These are phyloP conservation scores for Aegilops longissima DNA, from an alignment of 176 grass and related monocot species.

Conservation along the genomic window DNA sequence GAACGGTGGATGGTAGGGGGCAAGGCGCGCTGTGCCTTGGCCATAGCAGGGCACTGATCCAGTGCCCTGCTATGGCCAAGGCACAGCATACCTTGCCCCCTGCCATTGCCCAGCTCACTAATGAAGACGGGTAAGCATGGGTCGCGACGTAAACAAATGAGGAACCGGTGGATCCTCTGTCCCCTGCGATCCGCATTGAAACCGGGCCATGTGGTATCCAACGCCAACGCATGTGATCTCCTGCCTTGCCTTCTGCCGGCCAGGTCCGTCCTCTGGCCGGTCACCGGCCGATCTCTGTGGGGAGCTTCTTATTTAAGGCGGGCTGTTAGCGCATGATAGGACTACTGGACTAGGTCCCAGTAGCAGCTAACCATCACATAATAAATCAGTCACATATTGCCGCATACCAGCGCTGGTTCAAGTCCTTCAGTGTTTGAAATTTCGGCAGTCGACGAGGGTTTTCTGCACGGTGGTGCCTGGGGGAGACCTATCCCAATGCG, in stretches of 20 bases:
- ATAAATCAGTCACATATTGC: background rate
- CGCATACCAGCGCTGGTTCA: background rate
- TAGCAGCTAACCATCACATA: background rate
- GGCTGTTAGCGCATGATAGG: too few species aligned
- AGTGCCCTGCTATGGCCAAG: too few species aligned
- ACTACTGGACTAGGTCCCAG: too few species aligned
- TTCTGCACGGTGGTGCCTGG: background rate
- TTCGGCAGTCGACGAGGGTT: background rate
- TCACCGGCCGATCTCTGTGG: background rate
- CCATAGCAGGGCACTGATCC: too few species aligned
- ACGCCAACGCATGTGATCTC: background rate
- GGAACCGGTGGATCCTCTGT: background rate
- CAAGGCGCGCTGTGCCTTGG: too few species aligned
- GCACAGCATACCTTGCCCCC: too few species aligned
- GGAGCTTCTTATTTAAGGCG: background rate
- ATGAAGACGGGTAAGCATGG: background rate
- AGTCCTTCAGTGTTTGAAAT: background rate
- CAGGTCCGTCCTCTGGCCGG: too few species aligned
- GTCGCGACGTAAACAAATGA: background rate
- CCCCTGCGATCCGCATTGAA: background rate
- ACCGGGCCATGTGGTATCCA: constrained; percentile 11
- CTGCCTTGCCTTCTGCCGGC: background rate
- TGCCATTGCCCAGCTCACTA: background rate
- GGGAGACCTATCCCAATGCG: background rate
- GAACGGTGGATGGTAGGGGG: too few species aligned